Evolutionary conservation across 2,329 filamentous ascomycete genomes (phyloP), one percentile per base, ranked within the genome.

Genomic region (Ascosphaera acerosa): DNA sequence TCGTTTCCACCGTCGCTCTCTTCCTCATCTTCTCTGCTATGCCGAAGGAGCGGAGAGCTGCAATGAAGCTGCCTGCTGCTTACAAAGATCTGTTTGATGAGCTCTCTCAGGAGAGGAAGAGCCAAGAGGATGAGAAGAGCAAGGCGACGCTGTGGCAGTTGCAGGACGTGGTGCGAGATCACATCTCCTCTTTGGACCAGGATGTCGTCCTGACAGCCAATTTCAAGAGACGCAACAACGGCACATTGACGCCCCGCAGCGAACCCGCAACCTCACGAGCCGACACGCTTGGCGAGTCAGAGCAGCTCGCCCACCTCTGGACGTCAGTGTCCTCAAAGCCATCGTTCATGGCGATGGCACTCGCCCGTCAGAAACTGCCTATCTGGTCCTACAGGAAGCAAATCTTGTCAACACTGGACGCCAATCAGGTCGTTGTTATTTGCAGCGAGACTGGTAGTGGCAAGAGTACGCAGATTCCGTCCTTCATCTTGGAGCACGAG

Each of bases 361-460:
- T 64, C 47, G 69, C 63, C 18, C 70, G 87, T 34, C 72, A 69
- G 59, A 75, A 75, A 41, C 63, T 97, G 12, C 87, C 87, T 0
- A 91, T 97, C 59, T 92, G 76, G 66, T 62, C 66, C 9, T 92
- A 87, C 48, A 73, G 71, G 40, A 58, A 76, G 9, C 64, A 78
- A 31, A 80, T 92, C 5, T 55, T 94, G 9, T 60, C 67, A 16
- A 66, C 76, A 2, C 71, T 97, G 18, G 72, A 78, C 29, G 60
- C 65, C 15, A 66, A 90, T 39, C 82, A 87, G 44, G 75, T 90
- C 6, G 71, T 87, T 6, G 92, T 97, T 36, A 67, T 97, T 18
- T 94, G 84, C 47, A 87, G 84, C 55, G 84, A 94, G 50, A 97
- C 87, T 0, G 87, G 87, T 48, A 90, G 78, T 10, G 87, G 87